These are phyloP conservation scores for Termitomyces sp. DNA, from an alignment of 1,284 basidiomycete species.

Conservation along the genomic window DNA sequence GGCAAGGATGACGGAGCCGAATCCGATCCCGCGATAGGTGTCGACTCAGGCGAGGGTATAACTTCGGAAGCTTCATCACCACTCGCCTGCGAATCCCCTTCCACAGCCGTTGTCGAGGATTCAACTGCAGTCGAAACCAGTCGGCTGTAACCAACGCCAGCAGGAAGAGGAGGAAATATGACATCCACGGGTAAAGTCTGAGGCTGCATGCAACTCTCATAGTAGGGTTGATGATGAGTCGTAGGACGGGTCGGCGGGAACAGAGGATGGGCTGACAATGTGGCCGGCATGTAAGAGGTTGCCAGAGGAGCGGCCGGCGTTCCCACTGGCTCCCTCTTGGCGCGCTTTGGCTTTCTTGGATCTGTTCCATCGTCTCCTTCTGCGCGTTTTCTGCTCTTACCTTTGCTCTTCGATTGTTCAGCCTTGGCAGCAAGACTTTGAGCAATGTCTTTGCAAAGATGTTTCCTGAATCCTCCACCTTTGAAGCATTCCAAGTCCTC, in stretches of 20 bases:
- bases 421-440: constrained; percentile 39
- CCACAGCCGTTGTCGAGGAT: constrained; percentile 7
- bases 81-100: background rate
- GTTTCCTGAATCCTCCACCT: constrained; percentile 65
- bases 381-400: constrained; percentile 31
- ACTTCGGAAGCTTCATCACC: constrained; percentile 10
- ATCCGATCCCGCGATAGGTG: constrained; percentile 10
- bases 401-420: constrained; percentile 31
- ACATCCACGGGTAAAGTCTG: constrained; percentile 50
- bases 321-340: constrained; percentile 32
- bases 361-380: constrained; percentile 36
- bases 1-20: constrained; percentile 35
- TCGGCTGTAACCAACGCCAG: constrained; percentile 29
- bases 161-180: constrained; percentile 64
- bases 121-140: constrained; percentile 20
- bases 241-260: constrained; percentile 54
- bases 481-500: constrained; percentile 67
- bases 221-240: constrained; percentile 65
- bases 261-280: constrained; percentile 41
- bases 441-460: constrained; percentile 59
- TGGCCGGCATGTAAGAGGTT: constrained; percentile 28
- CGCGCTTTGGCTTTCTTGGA: constrained; percentile 43
- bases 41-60: constrained; percentile 7
- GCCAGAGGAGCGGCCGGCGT: constrained; percentile 15
- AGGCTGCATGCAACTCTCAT: constrained; percentile 45